phyloP scores from a whole-genome alignment of 768 basidiomycete genomes.

The Mycena epipterygia region DNA sequence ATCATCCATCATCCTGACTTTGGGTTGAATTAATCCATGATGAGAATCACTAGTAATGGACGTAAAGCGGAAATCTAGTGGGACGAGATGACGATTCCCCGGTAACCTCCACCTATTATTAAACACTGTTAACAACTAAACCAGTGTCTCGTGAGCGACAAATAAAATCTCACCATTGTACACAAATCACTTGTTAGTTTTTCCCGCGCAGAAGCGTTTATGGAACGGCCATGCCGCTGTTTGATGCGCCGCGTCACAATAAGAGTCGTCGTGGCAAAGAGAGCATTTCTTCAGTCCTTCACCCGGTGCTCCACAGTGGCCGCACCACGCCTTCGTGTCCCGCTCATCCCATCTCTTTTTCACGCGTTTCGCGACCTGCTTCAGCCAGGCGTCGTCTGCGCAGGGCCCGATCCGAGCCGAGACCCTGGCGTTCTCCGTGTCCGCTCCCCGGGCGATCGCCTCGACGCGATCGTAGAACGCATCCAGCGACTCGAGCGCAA shows the following conservation, averaged over 20 bases:
- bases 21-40: no score
- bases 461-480: conserved; percentile 22
- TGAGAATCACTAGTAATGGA: no score
- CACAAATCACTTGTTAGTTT: no score
- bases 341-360: conserved; percentile 32
- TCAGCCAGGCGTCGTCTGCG: conserved; percentile 28
- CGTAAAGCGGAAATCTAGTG: no score
- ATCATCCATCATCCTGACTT: no score
- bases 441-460: background rate
- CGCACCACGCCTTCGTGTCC: conserved; percentile 32
- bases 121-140: no score
- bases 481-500: conserved; percentile 35
- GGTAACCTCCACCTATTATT: no score
- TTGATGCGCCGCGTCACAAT: conserved; percentile 37
- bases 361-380: conserved; percentile 28
- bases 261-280: conserved; percentile 22
- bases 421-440: background rate
- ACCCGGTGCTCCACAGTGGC: conserved; percentile 31
- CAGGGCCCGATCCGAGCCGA: background rate
- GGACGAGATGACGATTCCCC: no score
- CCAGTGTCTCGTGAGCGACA: no score
- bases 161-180: no score
- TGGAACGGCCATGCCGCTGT: conserved; percentile 37
- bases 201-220: conserved; percentile 28
- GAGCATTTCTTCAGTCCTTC: conserved; percentile 27